phyloP scores from a whole-genome alignment of 2,329 filamentous ascomycete genomes.

The Colletotrichum siamense region DNA sequence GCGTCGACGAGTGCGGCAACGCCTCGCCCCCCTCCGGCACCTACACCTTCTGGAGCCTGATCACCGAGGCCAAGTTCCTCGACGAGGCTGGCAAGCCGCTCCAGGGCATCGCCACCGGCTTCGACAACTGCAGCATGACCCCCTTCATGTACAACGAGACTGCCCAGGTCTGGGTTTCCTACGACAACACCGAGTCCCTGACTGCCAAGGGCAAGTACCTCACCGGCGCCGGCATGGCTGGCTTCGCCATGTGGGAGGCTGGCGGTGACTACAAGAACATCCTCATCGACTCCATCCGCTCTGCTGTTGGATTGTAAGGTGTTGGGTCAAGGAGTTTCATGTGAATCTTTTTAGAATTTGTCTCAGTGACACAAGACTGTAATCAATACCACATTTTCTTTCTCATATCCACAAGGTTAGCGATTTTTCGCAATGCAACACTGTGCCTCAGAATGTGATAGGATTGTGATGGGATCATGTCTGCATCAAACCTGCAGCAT shows the following conservation, averaged over 20 bases:
- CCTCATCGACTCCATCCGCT: slow-evolving; percentile 8
- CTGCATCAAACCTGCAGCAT: neutral
- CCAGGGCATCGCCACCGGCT: neutral
- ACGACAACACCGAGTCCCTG: slow-evolving; percentile 10
- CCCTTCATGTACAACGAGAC: slow-evolving; percentile 13
- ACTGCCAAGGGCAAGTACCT: slow-evolving; percentile 13
- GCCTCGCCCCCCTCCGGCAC: slow-evolving; percentile 8
- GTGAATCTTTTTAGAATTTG: neutral
- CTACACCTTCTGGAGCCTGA: slow-evolving; percentile 11
- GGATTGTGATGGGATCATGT: neutral
- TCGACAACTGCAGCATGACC: slow-evolving; percentile 17
- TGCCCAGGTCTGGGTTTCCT: slow-evolving; percentile 16
- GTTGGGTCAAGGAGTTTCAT: neutral
- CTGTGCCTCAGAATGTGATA: neutral
- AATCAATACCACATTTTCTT: neutral
- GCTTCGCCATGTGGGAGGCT: slow-evolving; percentile 14
- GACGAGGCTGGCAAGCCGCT: slow-evolving; percentile 11
- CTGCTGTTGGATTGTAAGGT: slow-evolving; percentile 6
- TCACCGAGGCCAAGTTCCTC: slow-evolving; percentile 15
- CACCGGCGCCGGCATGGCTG: neutral
- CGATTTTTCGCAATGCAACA: neutral
- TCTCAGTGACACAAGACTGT: neutral
- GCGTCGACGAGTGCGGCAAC: slow-evolving; percentile 14
- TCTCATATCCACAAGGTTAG: neutral
- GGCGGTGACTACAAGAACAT: slow-evolving; percentile 19